Evolutionary conservation across 768 basidiomycete species (phyloP), one percentile per base, ranked within the genome.

Genomic region (Kwoniella bestiolae): DNA sequence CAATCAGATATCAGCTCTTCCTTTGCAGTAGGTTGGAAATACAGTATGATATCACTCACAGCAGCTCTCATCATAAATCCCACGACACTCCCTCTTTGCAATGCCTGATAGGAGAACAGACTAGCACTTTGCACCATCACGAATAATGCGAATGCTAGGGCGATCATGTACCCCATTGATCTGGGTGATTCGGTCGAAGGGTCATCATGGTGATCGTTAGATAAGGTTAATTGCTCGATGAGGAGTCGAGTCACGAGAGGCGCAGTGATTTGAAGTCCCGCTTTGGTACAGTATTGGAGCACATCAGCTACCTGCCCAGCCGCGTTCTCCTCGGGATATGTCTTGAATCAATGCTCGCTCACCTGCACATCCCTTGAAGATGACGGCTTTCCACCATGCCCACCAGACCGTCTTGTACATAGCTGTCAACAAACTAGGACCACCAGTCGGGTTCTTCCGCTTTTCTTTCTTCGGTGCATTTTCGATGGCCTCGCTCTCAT

Each of bases 141-240:
- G 67, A 88, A 88, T 31, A 89, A 73, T 2, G 83, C 87, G 56
- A 88, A 81, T 0, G 85, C 87, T 1, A 89, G 75, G 5, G 88
- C 88, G 56, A 89, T 84, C 1, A 88, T 88, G 73, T 85, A 86
- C 0, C 88, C 87, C 41, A 88, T 82, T 0, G 86, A 85, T 34
- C 71, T 80, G 2, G 60, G 59, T 6, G 63, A 44, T 2, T 56
- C 63, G 12, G 45, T 50, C 38, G 82, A 73, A 0, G 81, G 78
- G 83, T 75, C 35, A 76, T 81, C 73, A 76, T 77, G 63, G 82
- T 85, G 25, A 76, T 23, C 49, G 28, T 67, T 45, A 32, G 71
- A 62, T 3, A 41, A 31, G 16, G 41, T 61, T 6, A 75, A 29
- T 38, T 69, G 68, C 1, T 53, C 41, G 21, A 75, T 66, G 28